Evolutionary conservation across 192 early-diverging fungal species (phyloP).

Genomic region (Endogone sp.): DNA sequence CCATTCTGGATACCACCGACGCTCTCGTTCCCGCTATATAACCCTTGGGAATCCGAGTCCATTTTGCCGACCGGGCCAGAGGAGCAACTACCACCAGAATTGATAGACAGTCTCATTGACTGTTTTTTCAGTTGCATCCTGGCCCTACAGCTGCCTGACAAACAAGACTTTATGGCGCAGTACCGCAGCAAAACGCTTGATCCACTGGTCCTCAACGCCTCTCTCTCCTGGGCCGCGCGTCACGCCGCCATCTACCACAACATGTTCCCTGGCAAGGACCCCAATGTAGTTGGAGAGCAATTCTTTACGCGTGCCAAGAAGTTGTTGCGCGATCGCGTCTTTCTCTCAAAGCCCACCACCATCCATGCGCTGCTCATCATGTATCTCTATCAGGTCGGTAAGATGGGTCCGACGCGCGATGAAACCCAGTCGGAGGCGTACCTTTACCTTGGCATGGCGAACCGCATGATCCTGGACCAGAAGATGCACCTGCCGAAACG

Average conservation of each 20-base stretch:
- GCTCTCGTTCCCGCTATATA: slow-evolving; percentile 28
- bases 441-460: slow-evolving; percentile 19
- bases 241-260: slow-evolving; percentile 34
- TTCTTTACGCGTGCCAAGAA: slow-evolving; percentile 23
- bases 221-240: slow-evolving; percentile 27
- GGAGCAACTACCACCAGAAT: neutral
- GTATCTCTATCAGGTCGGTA: slow-evolving; percentile 33
- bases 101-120: slow-evolving; percentile 17
- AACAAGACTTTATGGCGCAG: slow-evolving; percentile 7
- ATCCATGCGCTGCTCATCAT: slow-evolving; percentile 26
- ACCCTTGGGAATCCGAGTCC: slow-evolving; percentile 21
- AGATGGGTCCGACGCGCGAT: slow-evolving; percentile 15
- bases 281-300: slow-evolving; percentile 26
- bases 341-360: slow-evolving; percentile 18
- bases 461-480: slow-evolving; percentile 20
- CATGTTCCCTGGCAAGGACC: slow-evolving; percentile 29
- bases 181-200: slow-evolving; percentile 7
- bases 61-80: neutral
- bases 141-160: slow-evolving; percentile 18
- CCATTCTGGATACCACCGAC: slow-evolving; percentile 10
- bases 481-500: slow-evolving; percentile 14
- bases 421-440: slow-evolving; percentile 23
- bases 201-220: slow-evolving; percentile 22
- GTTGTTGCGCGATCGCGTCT: slow-evolving; percentile 12
- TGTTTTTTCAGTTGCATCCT: slow-evolving; percentile 26